These are phyloP conservation scores for Boletales sp. DNA, from an alignment of 768 basidiomycete genomes.

Conservation along the genomic window DNA sequence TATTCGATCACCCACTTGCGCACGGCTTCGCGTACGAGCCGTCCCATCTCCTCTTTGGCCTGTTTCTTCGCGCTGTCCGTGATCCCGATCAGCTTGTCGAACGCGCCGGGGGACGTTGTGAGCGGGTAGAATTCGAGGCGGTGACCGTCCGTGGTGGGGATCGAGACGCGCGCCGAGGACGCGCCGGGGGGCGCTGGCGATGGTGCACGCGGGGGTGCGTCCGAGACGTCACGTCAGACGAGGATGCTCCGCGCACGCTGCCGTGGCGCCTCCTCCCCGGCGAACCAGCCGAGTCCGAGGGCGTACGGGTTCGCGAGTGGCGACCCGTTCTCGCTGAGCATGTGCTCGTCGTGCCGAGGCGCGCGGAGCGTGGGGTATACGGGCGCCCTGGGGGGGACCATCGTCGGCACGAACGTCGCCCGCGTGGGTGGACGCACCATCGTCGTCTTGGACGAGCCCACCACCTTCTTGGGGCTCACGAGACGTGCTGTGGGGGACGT, in stretches of 20 bases:
- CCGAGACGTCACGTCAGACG: constrained; percentile 24
- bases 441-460: too few species aligned
- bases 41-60: constrained; percentile 71
- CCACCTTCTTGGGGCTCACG: constrained; percentile 27
- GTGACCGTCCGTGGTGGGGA: constrained; percentile 79
- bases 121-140: constrained; percentile 85
- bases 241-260: constrained; percentile 57
- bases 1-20: constrained; percentile 69
- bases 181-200: constrained; percentile 9
- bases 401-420: constrained; percentile 67
- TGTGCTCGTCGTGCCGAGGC: constrained; percentile 70
- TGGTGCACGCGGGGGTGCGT: neutral
- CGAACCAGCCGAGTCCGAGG: constrained; percentile 60
- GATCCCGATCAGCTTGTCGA: constrained; percentile 77
- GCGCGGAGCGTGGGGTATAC: constrained; percentile 51
- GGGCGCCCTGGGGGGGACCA: constrained; percentile 44
- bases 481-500: constrained; percentile 37
- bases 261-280: constrained; percentile 21
- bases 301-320: constrained; percentile 78
- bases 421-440: constrained; percentile 34
- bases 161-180: constrained; percentile 62
- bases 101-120: constrained; percentile 61
- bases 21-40: constrained; percentile 67
- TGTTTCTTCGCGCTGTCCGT: constrained; percentile 81
- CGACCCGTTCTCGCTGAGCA: constrained; percentile 81